phyloP scores from a whole-genome alignment of 2,329 filamentous ascomycete genomes.

The Sphaceloma murrayae region DNA sequence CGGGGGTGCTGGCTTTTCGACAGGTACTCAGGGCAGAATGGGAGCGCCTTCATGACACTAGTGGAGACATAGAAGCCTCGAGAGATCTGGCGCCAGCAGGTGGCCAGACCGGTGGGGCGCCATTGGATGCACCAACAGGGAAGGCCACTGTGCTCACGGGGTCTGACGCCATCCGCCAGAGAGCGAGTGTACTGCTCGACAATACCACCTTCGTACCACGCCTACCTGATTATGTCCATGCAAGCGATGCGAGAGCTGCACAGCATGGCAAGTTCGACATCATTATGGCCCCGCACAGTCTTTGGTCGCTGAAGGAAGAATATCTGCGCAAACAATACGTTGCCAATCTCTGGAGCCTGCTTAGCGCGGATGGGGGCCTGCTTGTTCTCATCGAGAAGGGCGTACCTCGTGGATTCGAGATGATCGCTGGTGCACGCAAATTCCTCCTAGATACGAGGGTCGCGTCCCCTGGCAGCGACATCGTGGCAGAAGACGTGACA shows the following conservation, averaged over 20 bases:
- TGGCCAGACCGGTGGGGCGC: constrained; percentile 32
- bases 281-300: constrained; percentile 76
- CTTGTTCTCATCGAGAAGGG: constrained; percentile 86
- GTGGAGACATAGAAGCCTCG: constrained; percentile 18
- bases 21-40: constrained; percentile 74
- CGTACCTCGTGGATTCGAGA: constrained; percentile 82
- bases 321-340: constrained; percentile 68
- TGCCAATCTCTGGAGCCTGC: constrained; percentile 79
- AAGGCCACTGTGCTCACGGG: constrained; percentile 74
- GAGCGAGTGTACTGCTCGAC: constrained; percentile 66
- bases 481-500: constrained; percentile 24
- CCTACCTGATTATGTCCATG: constrained; percentile 74
- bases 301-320: constrained; percentile 67
- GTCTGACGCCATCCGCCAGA: constrained; percentile 62
- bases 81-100: constrained; percentile 26
- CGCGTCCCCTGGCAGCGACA: constrained; percentile 46
- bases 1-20: constrained; percentile 64
- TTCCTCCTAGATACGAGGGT: constrained; percentile 70
- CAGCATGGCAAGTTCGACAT: constrained; percentile 62
- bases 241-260: constrained; percentile 39
- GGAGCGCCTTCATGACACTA: constrained; percentile 50
- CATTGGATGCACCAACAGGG: constrained; percentile 46
- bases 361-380: constrained; percentile 76
- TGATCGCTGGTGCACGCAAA: constrained; percentile 73
- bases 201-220: constrained; percentile 89